Base-by-base conservation (phyloP, 164 flowering plant species). In the grape (Vitis vinifera) region DNA sequence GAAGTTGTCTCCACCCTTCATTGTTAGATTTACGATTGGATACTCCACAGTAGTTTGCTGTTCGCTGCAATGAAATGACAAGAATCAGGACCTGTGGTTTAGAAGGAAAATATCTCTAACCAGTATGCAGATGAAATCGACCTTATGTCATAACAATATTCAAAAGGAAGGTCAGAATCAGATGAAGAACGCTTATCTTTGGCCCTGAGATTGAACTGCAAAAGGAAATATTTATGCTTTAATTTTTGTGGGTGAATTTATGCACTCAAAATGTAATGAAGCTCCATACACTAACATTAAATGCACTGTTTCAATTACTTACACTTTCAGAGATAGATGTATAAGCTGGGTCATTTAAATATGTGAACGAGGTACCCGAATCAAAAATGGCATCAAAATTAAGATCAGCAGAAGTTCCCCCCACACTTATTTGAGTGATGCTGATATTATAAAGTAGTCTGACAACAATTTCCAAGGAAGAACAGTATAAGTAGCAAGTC, bases 341-440 rank as follows among this genome's bases (percentile, higher is more conserved):
- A 71, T 93, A 96, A 63, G 90, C 87, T 48, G 99, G 98, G 67
- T 96, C 92, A 57, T 75, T 85, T 69, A 96, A 78, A 77, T 82
- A 87, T 44, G 99, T 91, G 75, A 90, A 92, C 7, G 99, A 93
- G 71, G 99, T 86, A 16, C 99, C 98, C 19, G 98, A 77, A 81
- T 93, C 97, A 71, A 93, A 82, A 59, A 92, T 77, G 57, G 97
- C 97, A 78, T 48, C 59, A 60, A 93, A 81, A 53, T 68, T 75
- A 55, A 82, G 50, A 78, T 83, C 68, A 12, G 73, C 67, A 51
- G 31, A 67, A 47, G 63, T 82, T 31, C 57, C 71, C 23, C 85
- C 97, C 68, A 93, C 91, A 27, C 1, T 77, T 11, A 88, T 64
- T 66, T 81, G 81, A 72, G 86, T 86, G 67, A 92, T 65, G 52